Conservation (phyloP, 164 flowering plant species). For the Nelumbo lutea region DNA sequence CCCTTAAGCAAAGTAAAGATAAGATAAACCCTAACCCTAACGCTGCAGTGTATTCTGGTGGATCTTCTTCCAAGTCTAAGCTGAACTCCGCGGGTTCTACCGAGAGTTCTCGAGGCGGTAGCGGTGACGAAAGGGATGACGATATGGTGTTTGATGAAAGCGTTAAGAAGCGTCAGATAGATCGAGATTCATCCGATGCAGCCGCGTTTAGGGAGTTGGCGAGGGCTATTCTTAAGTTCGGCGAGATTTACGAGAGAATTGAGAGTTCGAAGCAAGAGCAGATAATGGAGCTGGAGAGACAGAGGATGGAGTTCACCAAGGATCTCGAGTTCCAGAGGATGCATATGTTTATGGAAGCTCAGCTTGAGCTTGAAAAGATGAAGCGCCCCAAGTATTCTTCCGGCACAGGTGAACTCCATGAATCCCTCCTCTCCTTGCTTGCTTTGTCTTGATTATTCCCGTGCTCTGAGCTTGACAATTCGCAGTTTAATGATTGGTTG, state of each 20-base stretch:
- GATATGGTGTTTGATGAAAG: slow-evolving; percentile 11
- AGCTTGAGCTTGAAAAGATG: slow-evolving; percentile 46
- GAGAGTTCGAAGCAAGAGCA: slow-evolving; percentile 50
- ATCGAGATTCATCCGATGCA: slow-evolving; percentile 18
- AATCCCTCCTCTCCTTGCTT: not conserved
- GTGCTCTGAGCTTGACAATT: not conserved
- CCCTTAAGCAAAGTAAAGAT: slow-evolving; percentile 9
- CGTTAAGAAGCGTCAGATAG: slow-evolving; percentile 18
- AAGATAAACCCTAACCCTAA: slow-evolving; percentile 12
- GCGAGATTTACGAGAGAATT: slow-evolving; percentile 48
- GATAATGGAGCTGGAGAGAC: slow-evolving; percentile 55
- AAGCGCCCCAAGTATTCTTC: slow-evolving; percentile 30
- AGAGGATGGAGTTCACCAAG: slow-evolving; percentile 53
- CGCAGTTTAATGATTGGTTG: not conserved
- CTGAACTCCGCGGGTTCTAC: slow-evolving; percentile 14
- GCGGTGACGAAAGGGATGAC: slow-evolving; percentile 8
- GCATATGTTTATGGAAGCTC: slow-evolving; percentile 55
- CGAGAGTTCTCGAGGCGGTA: slow-evolving; percentile 27
- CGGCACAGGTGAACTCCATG: slow-evolving; percentile 19
- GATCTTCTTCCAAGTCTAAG: slow-evolving; percentile 15
- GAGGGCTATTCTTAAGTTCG: slow-evolving; percentile 44
- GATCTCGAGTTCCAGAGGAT: slow-evolving; percentile 55
- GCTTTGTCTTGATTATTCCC: not conserved
- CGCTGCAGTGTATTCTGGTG: slow-evolving; percentile 12
- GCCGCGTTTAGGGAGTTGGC: slow-evolving; percentile 41